Evolutionary conservation across 495 filamentous ascomycete genomes (phyloP), one percentile per base, ranked within the genome.

Genomic region (Pseudomonodictys pantanalensis): DNA sequence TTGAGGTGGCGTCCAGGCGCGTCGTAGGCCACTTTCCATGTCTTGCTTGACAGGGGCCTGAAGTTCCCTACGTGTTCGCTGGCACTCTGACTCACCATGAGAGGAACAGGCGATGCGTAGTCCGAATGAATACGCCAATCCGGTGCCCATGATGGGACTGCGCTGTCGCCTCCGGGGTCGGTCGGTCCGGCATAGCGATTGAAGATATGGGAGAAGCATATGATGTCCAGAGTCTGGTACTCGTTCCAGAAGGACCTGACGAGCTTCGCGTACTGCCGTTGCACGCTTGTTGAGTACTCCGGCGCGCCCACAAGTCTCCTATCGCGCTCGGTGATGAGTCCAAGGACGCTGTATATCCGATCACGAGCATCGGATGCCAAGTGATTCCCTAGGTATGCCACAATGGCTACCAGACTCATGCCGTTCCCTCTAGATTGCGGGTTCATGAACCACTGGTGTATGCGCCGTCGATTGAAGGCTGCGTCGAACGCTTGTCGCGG

Each of bases 51-150:
- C 11, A 60, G 42, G 10, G 57, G 57, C 24, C 57, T 47, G 22
- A 53, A 60, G 28, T 60, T 60, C 23, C 57, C 57, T 18, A 60
- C 51, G 15, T 53, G 48, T 20, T 48, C 28, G 28, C 49, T 60
- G 11, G 57, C 48, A 26, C 49, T 53, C 42, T 60, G 57, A 41
- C 57, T 60, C 18, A 50, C 57, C 57, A 60, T 60, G 3, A 60
- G 33, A 25, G 57, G 57, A 3, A 60, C 57, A 7, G 57, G 57
- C 17, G 49, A 53, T 17, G 41, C 44, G 22, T 46, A 23, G n/a
- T 52, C 35, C 32, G 32, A 8, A 22, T 32, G 26, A 20, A 46
- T 50, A 2, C 57, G 24, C 57, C 57, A 60, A 25, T 60, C 49
- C 7, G 57, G 57, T 9, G 57, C 50, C 57, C 57, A 60, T 1